phyloP scores from a whole-genome alignment of 768 basidiomycete species.

The Rhizopogon roseolus region DNA sequence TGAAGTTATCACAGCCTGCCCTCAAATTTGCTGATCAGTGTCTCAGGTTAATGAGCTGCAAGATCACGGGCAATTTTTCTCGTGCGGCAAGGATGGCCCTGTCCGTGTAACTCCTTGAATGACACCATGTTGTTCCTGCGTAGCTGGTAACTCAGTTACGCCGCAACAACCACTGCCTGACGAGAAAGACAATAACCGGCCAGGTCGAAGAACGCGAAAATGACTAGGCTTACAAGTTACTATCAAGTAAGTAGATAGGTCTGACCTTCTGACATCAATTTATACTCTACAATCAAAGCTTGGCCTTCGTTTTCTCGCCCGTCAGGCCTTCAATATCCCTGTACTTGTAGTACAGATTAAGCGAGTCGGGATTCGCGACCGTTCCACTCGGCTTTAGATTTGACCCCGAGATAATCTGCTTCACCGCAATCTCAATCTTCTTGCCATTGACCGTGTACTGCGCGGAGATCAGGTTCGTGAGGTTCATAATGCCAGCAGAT shows the following conservation, averaged over 20 bases:
- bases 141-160: too few species aligned
- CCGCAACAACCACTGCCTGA: too few species aligned
- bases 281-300: conserved; percentile 9
- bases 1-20: too few species aligned
- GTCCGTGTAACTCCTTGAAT: too few species aligned
- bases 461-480: background rate
- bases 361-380: conserved; percentile 66
- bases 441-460: conserved; percentile 77
- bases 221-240: background rate
- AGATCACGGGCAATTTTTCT: too few species aligned
- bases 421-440: conserved; percentile 77
- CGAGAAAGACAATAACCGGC: background rate
- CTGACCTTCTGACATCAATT: background rate
- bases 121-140: too few species aligned
- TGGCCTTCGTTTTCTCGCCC: conserved; percentile 8
- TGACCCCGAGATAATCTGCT: conserved; percentile 70
- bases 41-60: too few species aligned
- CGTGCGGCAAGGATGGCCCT: too few species aligned
- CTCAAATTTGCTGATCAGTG: too few species aligned
- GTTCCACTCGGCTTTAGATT: conserved; percentile 66
- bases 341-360: conserved; percentile 61
- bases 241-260: background rate
- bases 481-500: background rate
- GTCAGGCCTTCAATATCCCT: conserved; percentile 40
- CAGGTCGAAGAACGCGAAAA: background rate